phyloP scores from a whole-genome alignment of 345 rosid genomes.

The Mallotus nudiflorus region DNA sequence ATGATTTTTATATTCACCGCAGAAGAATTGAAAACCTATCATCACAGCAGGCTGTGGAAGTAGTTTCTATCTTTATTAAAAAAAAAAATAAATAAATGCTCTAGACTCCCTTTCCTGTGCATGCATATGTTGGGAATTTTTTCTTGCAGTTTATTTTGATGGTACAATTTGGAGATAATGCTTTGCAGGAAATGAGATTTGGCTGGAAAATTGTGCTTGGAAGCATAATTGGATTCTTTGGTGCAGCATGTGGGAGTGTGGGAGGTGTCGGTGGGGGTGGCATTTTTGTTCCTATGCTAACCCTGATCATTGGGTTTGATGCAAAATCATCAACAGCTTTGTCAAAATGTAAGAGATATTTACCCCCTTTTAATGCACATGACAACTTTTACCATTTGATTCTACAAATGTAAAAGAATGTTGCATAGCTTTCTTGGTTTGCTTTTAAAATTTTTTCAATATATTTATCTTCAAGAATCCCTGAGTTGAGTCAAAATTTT shows the following conservation, averaged over 20 bases:
- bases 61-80: too few species aligned
- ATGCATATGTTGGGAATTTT: not conserved
- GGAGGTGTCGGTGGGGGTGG: conserved; percentile 96
- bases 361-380: not conserved
- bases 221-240: conserved; percentile 67
- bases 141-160: not conserved
- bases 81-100: too few species aligned
- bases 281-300: conserved; percentile 83
- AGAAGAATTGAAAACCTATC: not conserved
- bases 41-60: not conserved
- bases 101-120: not conserved
- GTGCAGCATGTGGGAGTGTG: conserved; percentile 90
- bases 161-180: not conserved
- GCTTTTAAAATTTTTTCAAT: not conserved
- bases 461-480: not conserved
- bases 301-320: conserved; percentile 76
- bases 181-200: conserved; percentile 62
- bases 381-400: not conserved
- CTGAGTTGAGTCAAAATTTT: not conserved
- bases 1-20: too few species aligned
- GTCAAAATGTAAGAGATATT: conserved; percentile 66
- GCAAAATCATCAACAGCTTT: conserved; percentile 79
- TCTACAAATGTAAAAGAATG: not conserved
- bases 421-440: not conserved
- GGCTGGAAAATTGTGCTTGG: conserved; percentile 72